Conservation (phyloP, 2,329 filamentous ascomycete genomes). For the Sporothrix inflata region DNA sequence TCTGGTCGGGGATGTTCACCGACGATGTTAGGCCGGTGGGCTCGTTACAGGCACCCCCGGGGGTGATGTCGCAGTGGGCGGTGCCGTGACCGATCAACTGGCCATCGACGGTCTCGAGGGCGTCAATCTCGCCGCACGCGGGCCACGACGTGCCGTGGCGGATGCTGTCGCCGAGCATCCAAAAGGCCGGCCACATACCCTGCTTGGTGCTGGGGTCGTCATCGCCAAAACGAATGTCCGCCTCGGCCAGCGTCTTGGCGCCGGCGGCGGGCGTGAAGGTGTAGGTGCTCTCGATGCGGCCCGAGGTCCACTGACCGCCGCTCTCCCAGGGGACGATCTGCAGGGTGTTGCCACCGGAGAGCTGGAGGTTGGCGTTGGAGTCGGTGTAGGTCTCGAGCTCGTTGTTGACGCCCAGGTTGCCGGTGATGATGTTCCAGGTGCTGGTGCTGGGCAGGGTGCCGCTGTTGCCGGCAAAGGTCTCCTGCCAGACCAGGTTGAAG, state of each 20-base stretch:
- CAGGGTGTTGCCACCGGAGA: constrained; percentile 54
- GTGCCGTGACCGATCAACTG: constrained; percentile 48
- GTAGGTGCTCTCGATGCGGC: constrained; percentile 54
- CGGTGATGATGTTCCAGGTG: constrained; percentile 52
- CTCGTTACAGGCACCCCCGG: constrained; percentile 55
- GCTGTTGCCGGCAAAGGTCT: constrained; percentile 48
- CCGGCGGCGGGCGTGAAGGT: constrained; percentile 49
- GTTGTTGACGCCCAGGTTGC: constrained; percentile 51
- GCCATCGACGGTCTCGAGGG: constrained; percentile 57
- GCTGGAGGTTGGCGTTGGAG: constrained; percentile 52
- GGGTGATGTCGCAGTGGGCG: constrained; percentile 51
- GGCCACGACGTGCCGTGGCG: constrained; percentile 53
- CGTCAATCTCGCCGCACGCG: constrained; percentile 55
- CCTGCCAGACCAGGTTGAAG: constrained; percentile 50
- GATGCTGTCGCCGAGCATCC: constrained; percentile 54
- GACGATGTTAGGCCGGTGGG: constrained; percentile 46
- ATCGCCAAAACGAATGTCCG: constrained; percentile 49
- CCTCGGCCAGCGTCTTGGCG: constrained; percentile 50
- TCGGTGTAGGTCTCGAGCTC: constrained; percentile 54
- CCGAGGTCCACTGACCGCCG: constrained; percentile 53
- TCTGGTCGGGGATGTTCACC: constrained; percentile 48
- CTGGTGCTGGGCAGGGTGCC: constrained; percentile 44
- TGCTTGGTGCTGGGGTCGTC: constrained; percentile 47
- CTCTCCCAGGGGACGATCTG: constrained; percentile 52
- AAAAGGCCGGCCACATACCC: constrained; percentile 61